phyloP scores from a whole-genome alignment of 2,329 filamentous ascomycete species.

The Exophiala spinifera region DNA sequence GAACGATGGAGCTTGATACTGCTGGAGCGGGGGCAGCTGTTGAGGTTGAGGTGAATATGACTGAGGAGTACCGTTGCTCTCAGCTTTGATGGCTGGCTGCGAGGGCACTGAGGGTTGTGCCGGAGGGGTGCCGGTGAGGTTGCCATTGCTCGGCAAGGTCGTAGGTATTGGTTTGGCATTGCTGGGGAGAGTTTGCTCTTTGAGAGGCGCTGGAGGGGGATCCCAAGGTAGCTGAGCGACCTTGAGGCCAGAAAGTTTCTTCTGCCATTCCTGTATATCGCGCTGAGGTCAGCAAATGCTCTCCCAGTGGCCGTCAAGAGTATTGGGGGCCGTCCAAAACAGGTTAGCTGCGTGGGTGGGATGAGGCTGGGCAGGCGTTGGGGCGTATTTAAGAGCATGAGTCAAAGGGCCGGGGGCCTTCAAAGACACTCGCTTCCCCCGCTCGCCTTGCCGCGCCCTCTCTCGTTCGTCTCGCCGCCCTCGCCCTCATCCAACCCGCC shows the following conservation, averaged over 20 bases:
- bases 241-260: conserved; percentile 77
- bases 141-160: conserved; percentile 28
- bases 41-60: conserved; percentile 22
- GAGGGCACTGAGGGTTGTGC: conserved; percentile 32
- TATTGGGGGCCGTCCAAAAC: conserved; percentile 9
- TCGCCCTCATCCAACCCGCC: neutral
- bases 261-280: conserved; percentile 76
- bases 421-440: conserved; percentile 28
- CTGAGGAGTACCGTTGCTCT: conserved; percentile 10
- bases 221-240: conserved; percentile 96
- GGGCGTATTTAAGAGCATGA: conserved; percentile 31
- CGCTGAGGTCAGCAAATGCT: neutral
- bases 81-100: conserved; percentile 22
- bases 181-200: conserved; percentile 37
- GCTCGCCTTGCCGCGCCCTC: conserved; percentile 9
- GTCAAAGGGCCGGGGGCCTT: conserved; percentile 26
- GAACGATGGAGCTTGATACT: conserved; percentile 34
- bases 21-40: conserved; percentile 14
- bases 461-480: conserved; percentile 12
- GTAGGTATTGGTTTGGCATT: conserved; percentile 32
- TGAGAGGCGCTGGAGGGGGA: conserved; percentile 67
- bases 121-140: conserved; percentile 34
- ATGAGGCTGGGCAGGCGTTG: conserved; percentile 20
- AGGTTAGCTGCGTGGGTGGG: conserved; percentile 13
- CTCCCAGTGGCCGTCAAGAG: too few relatives aligned